A percentile compares a stretch with the other conserved stretches of the same genome.
Evolutionary conservation across 768 basidiomycete species (phyloP).

Genomic region (Boletellus ananiceps): DNA sequence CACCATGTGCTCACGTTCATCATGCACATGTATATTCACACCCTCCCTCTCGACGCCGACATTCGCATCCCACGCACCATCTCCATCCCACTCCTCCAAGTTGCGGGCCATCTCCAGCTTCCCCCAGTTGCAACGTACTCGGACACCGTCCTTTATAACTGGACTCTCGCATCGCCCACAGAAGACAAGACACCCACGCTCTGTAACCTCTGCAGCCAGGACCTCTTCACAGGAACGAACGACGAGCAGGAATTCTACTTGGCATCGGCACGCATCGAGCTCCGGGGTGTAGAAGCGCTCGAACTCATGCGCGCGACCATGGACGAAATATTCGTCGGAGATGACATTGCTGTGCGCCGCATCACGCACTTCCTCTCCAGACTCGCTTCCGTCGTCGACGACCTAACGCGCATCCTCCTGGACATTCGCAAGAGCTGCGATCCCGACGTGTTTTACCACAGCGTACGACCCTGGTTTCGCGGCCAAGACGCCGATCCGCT

Average conservation of each 20-base stretch:
- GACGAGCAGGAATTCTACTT: slow-evolving; percentile 90
- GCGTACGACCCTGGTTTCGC: slow-evolving; percentile 77
- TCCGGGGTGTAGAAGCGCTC: slow-evolving; percentile 81
- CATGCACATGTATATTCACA: slow-evolving; percentile 75
- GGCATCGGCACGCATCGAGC: slow-evolving; percentile 79
- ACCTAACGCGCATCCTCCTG: slow-evolving; percentile 56
- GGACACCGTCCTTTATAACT: slow-evolving; percentile 90
- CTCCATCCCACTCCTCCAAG: slow-evolving; percentile 68
- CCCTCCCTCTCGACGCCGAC: slow-evolving; percentile 44
- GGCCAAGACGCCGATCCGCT: slow-evolving; percentile 55
- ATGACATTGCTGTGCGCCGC: slow-evolving; percentile 58
- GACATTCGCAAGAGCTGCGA: slow-evolving; percentile 66
- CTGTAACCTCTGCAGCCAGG: slow-evolving; percentile 59
- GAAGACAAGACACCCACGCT: slow-evolving; percentile 35
- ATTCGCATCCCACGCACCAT: slow-evolving; percentile 67
- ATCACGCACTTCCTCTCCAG: slow-evolving; percentile 58
- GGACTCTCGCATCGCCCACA: slow-evolving; percentile 38
- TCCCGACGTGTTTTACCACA: slow-evolving; percentile 66
- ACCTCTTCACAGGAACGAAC: slow-evolving; percentile 69
- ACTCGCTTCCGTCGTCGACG: slow-evolving; percentile 62
- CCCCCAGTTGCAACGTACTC: slow-evolving; percentile 90
- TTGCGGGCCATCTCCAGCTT: slow-evolving; percentile 66
- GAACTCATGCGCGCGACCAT: slow-evolving; percentile 78
- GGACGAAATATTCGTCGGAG: slow-evolving; percentile 84
- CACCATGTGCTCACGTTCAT: slow-evolving; percentile 72